Evolutionary conservation across 805 yeast genomes (phyloP), one percentile per base, ranked within the genome.

Genomic region (Aciculoconidium aculeatum): DNA sequence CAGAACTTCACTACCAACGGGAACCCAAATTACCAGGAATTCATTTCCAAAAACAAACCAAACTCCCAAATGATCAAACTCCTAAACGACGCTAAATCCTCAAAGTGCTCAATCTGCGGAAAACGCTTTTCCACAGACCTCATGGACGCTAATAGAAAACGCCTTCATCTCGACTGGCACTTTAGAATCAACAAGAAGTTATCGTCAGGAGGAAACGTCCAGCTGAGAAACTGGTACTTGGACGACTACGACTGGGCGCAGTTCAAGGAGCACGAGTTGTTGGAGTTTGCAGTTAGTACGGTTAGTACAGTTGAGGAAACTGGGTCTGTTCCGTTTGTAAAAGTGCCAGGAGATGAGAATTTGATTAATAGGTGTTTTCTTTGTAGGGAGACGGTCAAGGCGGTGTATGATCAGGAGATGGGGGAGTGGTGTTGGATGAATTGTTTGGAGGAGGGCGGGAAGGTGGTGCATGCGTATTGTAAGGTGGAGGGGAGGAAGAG

Each of bases 101-200:
- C 81, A 38, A 90, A 86, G 54, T 92, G 98, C 61, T 73, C 83
- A 10, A 77, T 79, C 11, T 92, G 98, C 60, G 94, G 96, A 14
- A 84, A 84, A 51, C 61, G 99, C 39, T 92, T 86, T 51, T 66
- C 74, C 3, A 70, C 71, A 30, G 72, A 77, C 19, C 60, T 55
- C 2, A 71, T 66, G 27, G 94, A 86, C 10, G 55, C 55, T 5
- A 56, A 58, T 27, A 71, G 72, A 35, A 72, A 61, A 34, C 44
- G 78, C 29, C 66, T 73, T 11, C 98, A 92, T 56, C 61, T 86
- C 41, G 98, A 90, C 55, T 90, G 96, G 96, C 97, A 90, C 62
- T 87, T 86, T 63, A 72, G 97, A 44, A 81, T 85, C 24, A 90
- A 86, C 54, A 85, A 84, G 51, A 78, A 81, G 45, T 63, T 83